A percentile compares a stretch with the other conserved stretches of the same genome.
Conservation (phyloP, 768 basidiomycete species). For the Tylopilus vinaceipallidus region DNA sequence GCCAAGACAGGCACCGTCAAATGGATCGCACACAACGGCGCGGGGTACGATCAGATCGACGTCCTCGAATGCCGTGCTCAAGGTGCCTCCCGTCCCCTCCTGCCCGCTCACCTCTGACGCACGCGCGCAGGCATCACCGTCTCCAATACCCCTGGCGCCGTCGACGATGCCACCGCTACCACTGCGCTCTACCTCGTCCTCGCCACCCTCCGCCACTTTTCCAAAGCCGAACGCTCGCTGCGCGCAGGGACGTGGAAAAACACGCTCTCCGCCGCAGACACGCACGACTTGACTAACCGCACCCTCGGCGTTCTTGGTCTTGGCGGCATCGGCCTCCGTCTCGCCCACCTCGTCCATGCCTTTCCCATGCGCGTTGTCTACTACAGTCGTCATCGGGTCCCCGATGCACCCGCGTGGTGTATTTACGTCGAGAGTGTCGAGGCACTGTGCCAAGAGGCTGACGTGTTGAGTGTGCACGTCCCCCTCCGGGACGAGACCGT, state of each 20-base stretch:
- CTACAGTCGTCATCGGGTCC: slow-evolving; percentile 58
- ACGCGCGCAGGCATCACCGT: slow-evolving; percentile 50
- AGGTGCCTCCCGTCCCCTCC: slow-evolving; percentile 40
- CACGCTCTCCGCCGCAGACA: slow-evolving; percentile 40
- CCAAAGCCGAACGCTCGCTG: slow-evolving; percentile 53
- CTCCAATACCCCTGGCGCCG: slow-evolving; percentile 88
- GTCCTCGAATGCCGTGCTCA: slow-evolving; percentile 67
- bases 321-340: slow-evolving; percentile 71
- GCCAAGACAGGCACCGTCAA: slow-evolving; percentile 54
- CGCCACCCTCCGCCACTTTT: slow-evolving; percentile 72
- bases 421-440: slow-evolving; percentile 69
- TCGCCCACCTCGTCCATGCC: slow-evolving; percentile 68
- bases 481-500: slow-evolving; percentile 76
- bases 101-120: not conserved
- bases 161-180: slow-evolving; percentile 89
- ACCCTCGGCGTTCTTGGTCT: slow-evolving; percentile 75
- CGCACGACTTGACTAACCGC: slow-evolving; percentile 65
- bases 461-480: slow-evolving; percentile 85
- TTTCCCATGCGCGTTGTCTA: slow-evolving; percentile 93
- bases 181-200: slow-evolving; percentile 83
- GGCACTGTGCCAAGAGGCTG: slow-evolving; percentile 64
- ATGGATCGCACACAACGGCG: slow-evolving; percentile 92
- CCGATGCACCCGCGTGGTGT: slow-evolving; percentile 66
- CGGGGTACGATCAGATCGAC: slow-evolving; percentile 90
- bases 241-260: slow-evolving; percentile 63